Percentiles rank a stretch among this genome's conserved stretches.
Conservation (phyloP, 1,284 basidiomycete species). For the Puccinia horiana region DNA sequence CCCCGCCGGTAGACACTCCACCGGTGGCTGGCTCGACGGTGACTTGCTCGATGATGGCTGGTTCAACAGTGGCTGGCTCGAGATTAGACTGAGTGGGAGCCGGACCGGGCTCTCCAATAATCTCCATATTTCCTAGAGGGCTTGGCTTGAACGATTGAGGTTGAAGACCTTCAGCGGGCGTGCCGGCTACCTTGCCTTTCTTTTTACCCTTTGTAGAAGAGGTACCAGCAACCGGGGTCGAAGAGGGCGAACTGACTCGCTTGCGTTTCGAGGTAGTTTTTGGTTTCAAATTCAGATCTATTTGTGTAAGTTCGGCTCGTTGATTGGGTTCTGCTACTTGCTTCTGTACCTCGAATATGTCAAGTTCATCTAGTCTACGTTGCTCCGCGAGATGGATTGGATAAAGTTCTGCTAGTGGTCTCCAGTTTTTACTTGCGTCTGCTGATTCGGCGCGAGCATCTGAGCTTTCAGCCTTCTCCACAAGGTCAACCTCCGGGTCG, state of each 20-base stretch:
- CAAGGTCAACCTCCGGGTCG: neutral
- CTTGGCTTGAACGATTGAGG: conserved; percentile 38
- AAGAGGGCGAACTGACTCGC: conserved; percentile 10
- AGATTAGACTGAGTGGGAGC: neutral
- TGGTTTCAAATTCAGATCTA: neutral
- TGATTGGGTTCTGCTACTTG: neutral
- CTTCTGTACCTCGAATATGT: conserved; percentile 22
- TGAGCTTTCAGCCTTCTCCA: neutral
- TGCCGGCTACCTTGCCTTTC: conserved; percentile 22
- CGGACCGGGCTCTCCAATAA: neutral
- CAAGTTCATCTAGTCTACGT: conserved; percentile 33
- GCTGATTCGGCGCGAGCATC: neutral
- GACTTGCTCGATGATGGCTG: neutral
- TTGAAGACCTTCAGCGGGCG: neutral
- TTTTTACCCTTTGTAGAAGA: conserved; percentile 23
- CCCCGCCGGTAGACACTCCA: too few species aligned
- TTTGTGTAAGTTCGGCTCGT: neutral
- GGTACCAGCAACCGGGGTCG: neutral
- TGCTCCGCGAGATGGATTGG: conserved; percentile 43
- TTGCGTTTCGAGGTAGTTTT: conserved; percentile 27
- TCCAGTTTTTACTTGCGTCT: conserved; percentile 1
- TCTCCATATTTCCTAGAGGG: conserved; percentile 29
- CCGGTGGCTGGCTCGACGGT: too few species aligned
- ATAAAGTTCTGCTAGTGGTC: conserved; percentile 42
- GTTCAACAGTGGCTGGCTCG: neutral